Conservation (phyloP, 768 basidiomycete genomes). For the Fibroporia radiculosa region DNA sequence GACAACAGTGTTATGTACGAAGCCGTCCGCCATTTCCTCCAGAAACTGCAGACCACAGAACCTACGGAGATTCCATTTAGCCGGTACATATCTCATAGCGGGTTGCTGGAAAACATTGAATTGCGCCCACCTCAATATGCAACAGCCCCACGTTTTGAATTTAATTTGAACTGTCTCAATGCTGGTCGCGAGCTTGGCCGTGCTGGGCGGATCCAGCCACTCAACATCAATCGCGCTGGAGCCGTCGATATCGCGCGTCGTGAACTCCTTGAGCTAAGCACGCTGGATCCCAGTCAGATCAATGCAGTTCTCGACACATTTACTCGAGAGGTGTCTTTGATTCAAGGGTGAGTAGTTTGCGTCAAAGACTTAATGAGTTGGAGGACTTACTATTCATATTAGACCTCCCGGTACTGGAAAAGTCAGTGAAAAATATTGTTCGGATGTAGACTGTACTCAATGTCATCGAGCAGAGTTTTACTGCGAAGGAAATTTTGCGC, state of each 20-base stretch:
- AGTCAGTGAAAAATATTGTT: conserved; percentile 25
- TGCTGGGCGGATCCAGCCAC: conserved; percentile 31
- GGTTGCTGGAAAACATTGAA: conserved; percentile 26
- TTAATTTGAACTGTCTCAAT: conserved; percentile 41
- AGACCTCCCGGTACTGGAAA: conserved; percentile 80
- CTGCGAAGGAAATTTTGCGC: conserved; percentile 61
- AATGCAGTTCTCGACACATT: conserved; percentile 60
- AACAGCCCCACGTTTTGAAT: conserved; percentile 44
- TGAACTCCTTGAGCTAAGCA: conserved; percentile 33
- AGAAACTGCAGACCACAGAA: conserved; percentile 43
- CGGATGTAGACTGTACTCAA: background rate
- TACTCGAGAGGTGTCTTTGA: conserved; percentile 51
- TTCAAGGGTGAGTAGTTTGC: conserved; percentile 52
- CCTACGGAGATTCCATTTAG: conserved; percentile 52
- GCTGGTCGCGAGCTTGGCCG: conserved; percentile 28
- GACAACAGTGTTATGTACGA: conserved; percentile 65
- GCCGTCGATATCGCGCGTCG: conserved; percentile 42
- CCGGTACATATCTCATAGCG: conserved; percentile 40
- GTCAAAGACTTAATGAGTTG: background rate
- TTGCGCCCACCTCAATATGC: conserved; percentile 52
- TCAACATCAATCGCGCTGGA: conserved; percentile 23
- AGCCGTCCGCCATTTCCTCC: conserved; percentile 59
- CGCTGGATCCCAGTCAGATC: conserved; percentile 65
- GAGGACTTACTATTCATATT: background rate
- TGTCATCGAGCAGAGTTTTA: conserved; percentile 41